Conservation (phyloP, 306 rosid genomes). For the Ammopiptanthus mongolicus region DNA sequence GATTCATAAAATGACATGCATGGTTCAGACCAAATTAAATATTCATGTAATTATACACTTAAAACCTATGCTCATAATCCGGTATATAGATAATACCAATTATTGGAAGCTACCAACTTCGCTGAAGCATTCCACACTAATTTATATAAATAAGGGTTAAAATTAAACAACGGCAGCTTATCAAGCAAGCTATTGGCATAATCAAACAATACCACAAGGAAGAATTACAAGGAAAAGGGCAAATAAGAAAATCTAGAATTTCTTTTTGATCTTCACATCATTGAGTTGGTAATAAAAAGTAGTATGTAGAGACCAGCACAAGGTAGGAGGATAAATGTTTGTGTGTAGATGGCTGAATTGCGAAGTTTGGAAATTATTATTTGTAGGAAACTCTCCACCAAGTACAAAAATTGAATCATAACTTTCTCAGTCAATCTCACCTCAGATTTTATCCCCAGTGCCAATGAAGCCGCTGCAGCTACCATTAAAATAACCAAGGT, state of each 20-base stretch:
- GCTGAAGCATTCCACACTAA: not conserved
- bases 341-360: not conserved
- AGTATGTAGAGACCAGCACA: not conserved
- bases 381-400: not conserved
- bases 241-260: not conserved
- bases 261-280: not conserved
- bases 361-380: not conserved
- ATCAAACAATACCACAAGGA: not conserved
- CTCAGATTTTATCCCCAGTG: conserved; percentile 92
- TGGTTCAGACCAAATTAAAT: not conserved
- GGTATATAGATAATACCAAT: not conserved
- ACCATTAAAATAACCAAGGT: conserved; percentile 89
- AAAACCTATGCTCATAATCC: not conserved
- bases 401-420: not conserved
- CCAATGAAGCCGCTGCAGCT: conserved; percentile 95
- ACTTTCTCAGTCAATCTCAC: conserved; percentile 40
- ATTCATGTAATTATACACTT: not conserved
- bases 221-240: not conserved
- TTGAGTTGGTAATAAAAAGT: not conserved
- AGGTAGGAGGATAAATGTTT: not conserved
- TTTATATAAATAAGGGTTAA: not conserved
- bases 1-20: not conserved
- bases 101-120: not conserved
- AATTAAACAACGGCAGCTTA: not conserved
- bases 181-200: not conserved